Conservation (phyloP, 140 eudicot genomes). For the Bidens hawaiensis region DNA sequence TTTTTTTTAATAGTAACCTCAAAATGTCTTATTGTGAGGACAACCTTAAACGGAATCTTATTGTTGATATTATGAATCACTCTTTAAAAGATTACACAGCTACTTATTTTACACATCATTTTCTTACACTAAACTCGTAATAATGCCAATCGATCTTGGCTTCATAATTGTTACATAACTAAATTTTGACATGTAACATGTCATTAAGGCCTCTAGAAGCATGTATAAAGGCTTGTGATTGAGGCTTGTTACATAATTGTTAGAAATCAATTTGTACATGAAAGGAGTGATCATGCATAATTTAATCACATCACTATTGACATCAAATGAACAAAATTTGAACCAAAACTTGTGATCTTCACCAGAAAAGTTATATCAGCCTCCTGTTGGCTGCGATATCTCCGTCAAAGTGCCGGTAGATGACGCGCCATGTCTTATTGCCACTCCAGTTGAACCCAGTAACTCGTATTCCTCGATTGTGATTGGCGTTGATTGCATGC, state of each 20-base stretch:
- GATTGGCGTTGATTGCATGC: conserved; percentile 8
- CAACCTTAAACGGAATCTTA: neutral
- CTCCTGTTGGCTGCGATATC: conserved; percentile 7
- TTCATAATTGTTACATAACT: neutral
- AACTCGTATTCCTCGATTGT: conserved; percentile 14
- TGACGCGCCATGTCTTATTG: conserved; percentile 8
- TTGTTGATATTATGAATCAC: neutral
- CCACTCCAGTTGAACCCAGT: conserved; percentile 17
- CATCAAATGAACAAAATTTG: neutral
- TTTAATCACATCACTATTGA: neutral
- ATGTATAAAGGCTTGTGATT: neutral
- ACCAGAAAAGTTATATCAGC: neutral
- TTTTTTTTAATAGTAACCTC: neutral
- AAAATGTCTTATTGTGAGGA: neutral
- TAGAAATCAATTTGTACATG: conserved; percentile 1
- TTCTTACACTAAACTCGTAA: too few relatives aligned
- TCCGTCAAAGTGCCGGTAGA: conserved; percentile 8
- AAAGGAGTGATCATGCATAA: neutral
- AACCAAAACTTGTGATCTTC: neutral
- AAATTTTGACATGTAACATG: neutral
- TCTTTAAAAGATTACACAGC: neutral
- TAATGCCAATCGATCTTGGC: too few relatives aligned
- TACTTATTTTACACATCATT: too few relatives aligned
- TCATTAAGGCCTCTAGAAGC: neutral
- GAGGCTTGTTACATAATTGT: neutral